phyloP scores from a whole-genome alignment of 2,329 filamentous ascomycete genomes.

The Trichoderma koningiopsis region DNA sequence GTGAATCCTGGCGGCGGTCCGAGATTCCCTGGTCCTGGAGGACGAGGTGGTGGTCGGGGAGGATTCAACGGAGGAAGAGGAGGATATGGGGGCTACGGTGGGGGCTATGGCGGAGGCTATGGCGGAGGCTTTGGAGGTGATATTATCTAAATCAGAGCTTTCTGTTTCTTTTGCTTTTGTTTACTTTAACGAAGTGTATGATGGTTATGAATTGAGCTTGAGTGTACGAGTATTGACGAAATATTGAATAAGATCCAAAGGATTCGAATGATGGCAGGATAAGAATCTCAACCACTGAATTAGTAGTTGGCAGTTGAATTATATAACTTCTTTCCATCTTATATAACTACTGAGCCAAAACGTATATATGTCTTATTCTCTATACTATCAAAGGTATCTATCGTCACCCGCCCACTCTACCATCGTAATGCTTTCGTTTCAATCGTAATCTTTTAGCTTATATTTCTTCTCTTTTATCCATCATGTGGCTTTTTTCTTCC shows the following conservation, averaged over 20 bases:
- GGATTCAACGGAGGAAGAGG: constrained; percentile 40
- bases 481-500: neutral
- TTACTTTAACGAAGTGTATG: neutral
- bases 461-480: neutral
- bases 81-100: neutral
- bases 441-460: constrained; percentile 7
- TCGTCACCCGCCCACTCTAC: neutral
- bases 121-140: constrained; percentile 2
- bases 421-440: constrained; percentile 18
- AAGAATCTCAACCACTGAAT: neutral
- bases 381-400: constrained; percentile 25
- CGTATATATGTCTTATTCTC: constrained; percentile 1
- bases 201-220: neutral
- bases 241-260: neutral
- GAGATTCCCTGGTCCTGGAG: constrained; percentile 49
- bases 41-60: constrained; percentile 36
- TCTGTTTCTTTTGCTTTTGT: too few species aligned
- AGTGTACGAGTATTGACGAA: neutral
- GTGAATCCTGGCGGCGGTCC: constrained; percentile 66
- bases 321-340: neutral
- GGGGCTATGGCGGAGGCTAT: neutral
- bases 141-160: constrained; percentile 1
- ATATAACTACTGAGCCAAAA: neutral
- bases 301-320: neutral
- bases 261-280: neutral